Conservation (phyloP, 1,284 basidiomycete genomes). For the Pyrrhoderma noxium region DNA sequence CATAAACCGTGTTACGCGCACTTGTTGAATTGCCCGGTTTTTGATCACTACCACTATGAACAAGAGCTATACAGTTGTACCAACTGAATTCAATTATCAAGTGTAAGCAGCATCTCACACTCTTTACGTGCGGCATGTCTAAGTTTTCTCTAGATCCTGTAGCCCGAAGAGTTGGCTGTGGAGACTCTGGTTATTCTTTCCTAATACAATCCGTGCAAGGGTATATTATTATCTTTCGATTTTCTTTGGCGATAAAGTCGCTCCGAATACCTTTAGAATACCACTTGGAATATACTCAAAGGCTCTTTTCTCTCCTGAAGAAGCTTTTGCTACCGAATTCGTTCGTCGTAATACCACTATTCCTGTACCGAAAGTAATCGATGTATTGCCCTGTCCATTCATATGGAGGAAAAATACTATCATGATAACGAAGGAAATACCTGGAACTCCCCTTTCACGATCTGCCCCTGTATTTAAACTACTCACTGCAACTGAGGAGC, state of each 20-base stretch:
- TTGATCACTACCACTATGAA: too few species aligned
- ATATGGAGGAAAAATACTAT: background rate
- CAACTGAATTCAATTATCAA: background rate
- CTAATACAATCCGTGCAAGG: background rate
- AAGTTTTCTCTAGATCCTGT: background rate
- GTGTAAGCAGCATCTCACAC: too few species aligned
- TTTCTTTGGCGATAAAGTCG: background rate
- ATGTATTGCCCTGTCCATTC: constrained; percentile 5
- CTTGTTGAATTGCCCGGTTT: too few species aligned
- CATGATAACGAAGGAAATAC: background rate
- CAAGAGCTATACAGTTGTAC: too few species aligned
- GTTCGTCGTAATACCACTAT: constrained; percentile 17
- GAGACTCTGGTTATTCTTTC: background rate
- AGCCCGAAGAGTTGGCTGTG: background rate
- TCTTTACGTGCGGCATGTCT: background rate
- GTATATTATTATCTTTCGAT: background rate
- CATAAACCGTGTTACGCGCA: too few species aligned
- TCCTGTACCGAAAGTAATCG: constrained; percentile 18
- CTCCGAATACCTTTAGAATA: background rate
- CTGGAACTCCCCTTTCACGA: background rate
- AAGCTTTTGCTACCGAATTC: constrained; percentile 14
- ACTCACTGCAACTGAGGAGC: background rate
- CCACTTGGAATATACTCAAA: background rate
- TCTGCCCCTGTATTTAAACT: background rate
- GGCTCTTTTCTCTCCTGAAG: background rate